Evolutionary conservation across 208 protist species (phyloP).

Genomic region (Angomonas ambiguus): DNA sequence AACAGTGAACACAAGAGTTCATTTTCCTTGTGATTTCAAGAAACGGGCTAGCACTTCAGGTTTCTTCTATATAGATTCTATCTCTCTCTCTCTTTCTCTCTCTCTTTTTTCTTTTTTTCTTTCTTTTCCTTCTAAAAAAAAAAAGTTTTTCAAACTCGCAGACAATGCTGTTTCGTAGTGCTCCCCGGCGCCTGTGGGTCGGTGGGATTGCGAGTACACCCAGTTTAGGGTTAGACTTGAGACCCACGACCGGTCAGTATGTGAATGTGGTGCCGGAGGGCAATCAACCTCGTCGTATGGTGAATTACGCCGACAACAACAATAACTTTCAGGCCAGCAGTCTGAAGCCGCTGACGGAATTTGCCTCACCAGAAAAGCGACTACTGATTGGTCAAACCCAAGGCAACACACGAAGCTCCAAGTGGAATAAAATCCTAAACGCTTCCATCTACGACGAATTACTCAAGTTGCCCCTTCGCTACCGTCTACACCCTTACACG

Average conservation of each 20-base stretch:
- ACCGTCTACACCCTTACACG: conserved; percentile 67
- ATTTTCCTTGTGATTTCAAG: too few species aligned
- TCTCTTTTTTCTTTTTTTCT: background rate
- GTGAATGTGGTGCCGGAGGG: conserved; percentile 71
- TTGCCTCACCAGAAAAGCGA: background rate
- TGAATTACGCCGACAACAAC: conserved; percentile 5
- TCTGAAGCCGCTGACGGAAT: background rate
- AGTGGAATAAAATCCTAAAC: conserved; percentile 57
- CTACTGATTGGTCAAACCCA: conserved; percentile 1
- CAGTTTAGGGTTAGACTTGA: conserved; percentile 57
- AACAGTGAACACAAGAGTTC: too few species aligned
- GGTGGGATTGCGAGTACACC: conserved; percentile 49
- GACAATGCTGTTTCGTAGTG: conserved; percentile 34
- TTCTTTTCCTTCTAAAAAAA: background rate
- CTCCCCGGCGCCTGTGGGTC: conserved; percentile 43
- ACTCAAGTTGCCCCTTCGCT: conserved; percentile 81
- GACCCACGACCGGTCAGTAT: conserved; percentile 44
- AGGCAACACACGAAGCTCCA: conserved; percentile 24
- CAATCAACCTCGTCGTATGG: conserved; percentile 30
- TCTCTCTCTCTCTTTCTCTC: background rate
- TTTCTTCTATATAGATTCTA: background rate
- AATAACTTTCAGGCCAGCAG: background rate
- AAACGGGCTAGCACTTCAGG: too few species aligned
- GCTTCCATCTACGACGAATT: conserved; percentile 86
- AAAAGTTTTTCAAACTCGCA: background rate